These are phyloP conservation scores for Avena atlantica DNA, from an alignment of 176 grass and related monocot species.

Conservation along the genomic window DNA sequence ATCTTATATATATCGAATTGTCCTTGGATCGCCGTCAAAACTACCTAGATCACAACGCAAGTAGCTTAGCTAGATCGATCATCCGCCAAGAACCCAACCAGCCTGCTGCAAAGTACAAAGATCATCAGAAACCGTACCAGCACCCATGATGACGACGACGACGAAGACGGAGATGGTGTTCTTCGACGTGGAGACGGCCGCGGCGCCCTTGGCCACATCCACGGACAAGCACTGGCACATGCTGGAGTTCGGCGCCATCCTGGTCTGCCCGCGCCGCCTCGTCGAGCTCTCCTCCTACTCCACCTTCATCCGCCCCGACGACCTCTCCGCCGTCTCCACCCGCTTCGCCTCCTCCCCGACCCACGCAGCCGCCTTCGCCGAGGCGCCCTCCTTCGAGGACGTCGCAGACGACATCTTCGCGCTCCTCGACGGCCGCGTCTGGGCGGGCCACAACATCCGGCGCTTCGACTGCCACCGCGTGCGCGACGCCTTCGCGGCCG, in stretches of 20 bases:
- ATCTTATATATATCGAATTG: not conserved
- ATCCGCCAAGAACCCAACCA: not conserved
- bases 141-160: not conserved
- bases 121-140: not conserved
- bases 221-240: not conserved
- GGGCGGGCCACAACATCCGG: slow-evolving; percentile 95
- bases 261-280: slow-evolving; percentile 76
- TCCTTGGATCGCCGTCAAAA: not conserved
- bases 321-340: slow-evolving; percentile 54
- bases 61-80: not conserved
- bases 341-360: slow-evolving; percentile 38
- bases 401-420: slow-evolving; percentile 73
- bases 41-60: not conserved
- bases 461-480: slow-evolving; percentile 87
- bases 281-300: slow-evolving; percentile 79
- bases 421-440: slow-evolving; percentile 79
- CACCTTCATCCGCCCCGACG: slow-evolving; percentile 65
- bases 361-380: slow-evolving; percentile 36
- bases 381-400: slow-evolving; percentile 65
- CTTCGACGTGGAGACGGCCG: slow-evolving; percentile 93
- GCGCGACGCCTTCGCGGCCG: slow-evolving; percentile 76
- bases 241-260: slow-evolving; percentile 88
- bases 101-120: not conserved
- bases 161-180: slow-evolving; percentile 66
- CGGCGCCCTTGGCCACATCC: slow-evolving; percentile 13